Evolutionary conservation across 352 stramenopile genomes (phyloP).

Genomic region (Pythium coloratum): DNA sequence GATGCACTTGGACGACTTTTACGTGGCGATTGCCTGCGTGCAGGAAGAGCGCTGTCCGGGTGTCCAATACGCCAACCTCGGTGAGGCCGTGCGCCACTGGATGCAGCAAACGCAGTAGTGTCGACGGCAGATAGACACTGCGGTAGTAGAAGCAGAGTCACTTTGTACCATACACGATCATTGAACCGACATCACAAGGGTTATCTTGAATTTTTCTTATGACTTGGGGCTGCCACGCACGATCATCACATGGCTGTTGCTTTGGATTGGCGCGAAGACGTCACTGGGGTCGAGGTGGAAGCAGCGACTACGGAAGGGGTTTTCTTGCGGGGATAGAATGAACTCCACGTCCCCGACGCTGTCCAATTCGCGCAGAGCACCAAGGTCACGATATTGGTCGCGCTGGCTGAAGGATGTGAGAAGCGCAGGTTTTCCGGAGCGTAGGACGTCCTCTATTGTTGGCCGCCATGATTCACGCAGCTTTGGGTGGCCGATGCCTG

Average conservation of each 20-base stretch:
- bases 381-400: constrained; percentile 64
- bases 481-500: constrained; percentile 57
- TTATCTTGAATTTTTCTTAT: neutral
- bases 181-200: neutral
- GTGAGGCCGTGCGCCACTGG: constrained; percentile 67
- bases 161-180: neutral
- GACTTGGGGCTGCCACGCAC: constrained; percentile 30
- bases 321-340: constrained; percentile 38
- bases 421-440: constrained; percentile 46
- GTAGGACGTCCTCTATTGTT: constrained; percentile 50
- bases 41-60: constrained; percentile 42
- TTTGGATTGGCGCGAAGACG: constrained; percentile 43
- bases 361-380: constrained; percentile 38
- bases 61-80: constrained; percentile 38
- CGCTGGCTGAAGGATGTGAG: constrained; percentile 64
- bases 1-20: constrained; percentile 65
- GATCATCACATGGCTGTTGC: constrained; percentile 56
- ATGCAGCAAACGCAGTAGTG: constrained; percentile 54
- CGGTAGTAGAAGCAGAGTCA: neutral
- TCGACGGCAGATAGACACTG: neutral
- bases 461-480: constrained; percentile 51
- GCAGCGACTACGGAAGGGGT: constrained; percentile 67
- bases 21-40: constrained; percentile 60
- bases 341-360: constrained; percentile 23
- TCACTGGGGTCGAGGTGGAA: constrained; percentile 49